Evolutionary conservation across 2,329 filamentous ascomycete species (phyloP), one percentile per base, ranked within the genome.

Genomic region (Exophiala spinifera): DNA sequence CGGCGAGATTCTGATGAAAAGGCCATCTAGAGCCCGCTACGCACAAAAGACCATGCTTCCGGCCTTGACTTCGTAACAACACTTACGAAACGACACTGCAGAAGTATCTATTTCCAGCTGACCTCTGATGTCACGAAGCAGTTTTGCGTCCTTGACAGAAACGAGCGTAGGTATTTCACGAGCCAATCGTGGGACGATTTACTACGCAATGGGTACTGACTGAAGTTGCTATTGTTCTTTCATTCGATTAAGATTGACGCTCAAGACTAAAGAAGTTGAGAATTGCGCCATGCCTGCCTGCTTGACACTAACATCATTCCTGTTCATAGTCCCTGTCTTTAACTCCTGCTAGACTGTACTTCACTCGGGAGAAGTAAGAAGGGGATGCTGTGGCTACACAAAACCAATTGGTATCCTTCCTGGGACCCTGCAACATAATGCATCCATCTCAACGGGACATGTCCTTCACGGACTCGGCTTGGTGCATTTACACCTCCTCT

Each of bases 211-310:
- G 39, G 17, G 15, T 37, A 37, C 34, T 37, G 34, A 37, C 34
- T 37, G 34, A 37, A 37, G 15, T 13, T 44, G 42, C n/a, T 23
- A 44, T 44, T 44, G 42, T 25, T 23, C 14, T 44, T 44, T 44
- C 42, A 44, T 44, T 44, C 19, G 7, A 44, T 44, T 44, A 44
- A 25, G 23, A 44, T 44, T 44, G 91, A 36, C 90, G 87, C 15
- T 97, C 94, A 1, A 88, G 90, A 71, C 83, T 97, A 1, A 94
- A 96, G 76, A 97, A 97, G 79, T 79, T 99, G 52, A 97, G 97
- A 94, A 87, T 89, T 58, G 94, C 94, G 21, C 97, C 97, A 73
- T 99, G 94, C 73, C 34, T 99, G 94, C 73, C 34, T 47, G 45
- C 34, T 34, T 34, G 25, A 34, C 45, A 20, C 34, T 31, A 47